Percentiles rank a stretch among this genome's conserved stretches.
phyloP scores from a whole-genome alignment of 2,329 filamentous ascomycete genomes.

The Orbilia ellipsospora region DNA sequence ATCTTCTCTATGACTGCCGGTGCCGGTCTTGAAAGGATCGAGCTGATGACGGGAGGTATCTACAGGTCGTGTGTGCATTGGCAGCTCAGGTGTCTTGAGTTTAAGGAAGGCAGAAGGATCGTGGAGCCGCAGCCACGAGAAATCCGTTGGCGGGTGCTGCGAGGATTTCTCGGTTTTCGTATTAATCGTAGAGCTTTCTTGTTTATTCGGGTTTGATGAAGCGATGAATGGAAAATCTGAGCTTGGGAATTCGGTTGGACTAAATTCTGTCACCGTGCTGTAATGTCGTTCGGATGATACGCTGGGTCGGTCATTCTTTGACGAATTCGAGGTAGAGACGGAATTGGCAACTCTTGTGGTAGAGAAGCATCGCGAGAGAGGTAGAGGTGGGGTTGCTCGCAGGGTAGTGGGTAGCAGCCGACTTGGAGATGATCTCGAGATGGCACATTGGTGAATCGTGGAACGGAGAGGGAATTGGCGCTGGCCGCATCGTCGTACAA shows the following conservation, averaged over 20 bases:
- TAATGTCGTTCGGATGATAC: slow-evolving; percentile 43
- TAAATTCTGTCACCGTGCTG: slow-evolving; percentile 33
- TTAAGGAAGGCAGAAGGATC: slow-evolving; percentile 45
- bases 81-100: slow-evolving; percentile 45
- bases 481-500: slow-evolving; percentile 47
- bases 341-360: slow-evolving; percentile 18
- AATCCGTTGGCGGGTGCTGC: slow-evolving; percentile 35
- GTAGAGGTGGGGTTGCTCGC: slow-evolving; percentile 11
- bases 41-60: slow-evolving; percentile 24
- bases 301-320: slow-evolving; percentile 26
- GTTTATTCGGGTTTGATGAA: slow-evolving; percentile 1
- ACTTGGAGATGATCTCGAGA: slow-evolving; percentile 25
- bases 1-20: slow-evolving; percentile 41
- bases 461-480: slow-evolving; percentile 48
- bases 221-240: slow-evolving; percentile 33
- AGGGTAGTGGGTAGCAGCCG: slow-evolving; percentile 17
- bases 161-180: neutral
- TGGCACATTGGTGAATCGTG: slow-evolving; percentile 44
- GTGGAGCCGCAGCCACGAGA: slow-evolving; percentile 49
- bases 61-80: slow-evolving; percentile 36
- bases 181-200: neutral
- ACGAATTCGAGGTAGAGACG: slow-evolving; percentile 14
- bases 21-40: slow-evolving; percentile 50
- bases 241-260: slow-evolving; percentile 14
- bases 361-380: slow-evolving; percentile 39